phyloP scores from a whole-genome alignment of 805 yeast genomes.

The Tetrapisispora taiwanensis region DNA sequence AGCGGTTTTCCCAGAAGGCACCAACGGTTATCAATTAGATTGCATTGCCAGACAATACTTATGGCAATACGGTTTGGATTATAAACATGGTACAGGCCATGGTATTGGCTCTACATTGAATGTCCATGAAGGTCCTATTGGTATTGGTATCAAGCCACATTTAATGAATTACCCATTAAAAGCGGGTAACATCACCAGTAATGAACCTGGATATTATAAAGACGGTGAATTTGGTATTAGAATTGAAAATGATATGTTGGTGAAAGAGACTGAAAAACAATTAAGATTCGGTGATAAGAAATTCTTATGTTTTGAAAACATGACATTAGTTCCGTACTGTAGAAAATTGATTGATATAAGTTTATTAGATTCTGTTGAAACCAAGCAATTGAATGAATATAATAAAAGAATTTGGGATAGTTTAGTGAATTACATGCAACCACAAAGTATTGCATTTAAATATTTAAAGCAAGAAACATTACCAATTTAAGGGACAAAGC shows the following conservation, averaged over 20 bases:
- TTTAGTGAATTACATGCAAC: constrained; percentile 42
- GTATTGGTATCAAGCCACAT: constrained; percentile 49
- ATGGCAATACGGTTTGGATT: constrained; percentile 76
- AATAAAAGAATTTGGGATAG: constrained; percentile 48
- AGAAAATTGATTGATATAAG: constrained; percentile 53
- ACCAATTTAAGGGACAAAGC: too few species aligned
- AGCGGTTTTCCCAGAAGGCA: constrained; percentile 66
- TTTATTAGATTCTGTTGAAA: constrained; percentile 52
- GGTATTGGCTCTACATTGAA: constrained; percentile 89
- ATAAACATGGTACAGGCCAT: constrained; percentile 93
- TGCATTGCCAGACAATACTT: constrained; percentile 72
- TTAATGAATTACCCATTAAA: constrained; percentile 42
- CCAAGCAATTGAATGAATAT: constrained; percentile 56
- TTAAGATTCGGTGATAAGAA: constrained; percentile 36
- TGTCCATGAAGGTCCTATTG: constrained; percentile 93
- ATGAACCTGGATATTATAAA: constrained; percentile 91
- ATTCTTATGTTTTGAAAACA: constrained; percentile 67
- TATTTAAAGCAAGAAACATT: constrained; percentile 62
- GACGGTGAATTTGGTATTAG: constrained; percentile 88
- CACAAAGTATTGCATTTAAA: constrained; percentile 46
- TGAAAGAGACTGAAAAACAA: constrained; percentile 28
- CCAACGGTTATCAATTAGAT: constrained; percentile 71
- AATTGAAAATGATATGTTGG: constrained; percentile 73
- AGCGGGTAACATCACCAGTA: constrained; percentile 69
- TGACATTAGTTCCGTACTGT: constrained; percentile 82